phyloP scores from a whole-genome alignment of 1,284 basidiomycete species.

The Ustilago esculenta region DNA sequence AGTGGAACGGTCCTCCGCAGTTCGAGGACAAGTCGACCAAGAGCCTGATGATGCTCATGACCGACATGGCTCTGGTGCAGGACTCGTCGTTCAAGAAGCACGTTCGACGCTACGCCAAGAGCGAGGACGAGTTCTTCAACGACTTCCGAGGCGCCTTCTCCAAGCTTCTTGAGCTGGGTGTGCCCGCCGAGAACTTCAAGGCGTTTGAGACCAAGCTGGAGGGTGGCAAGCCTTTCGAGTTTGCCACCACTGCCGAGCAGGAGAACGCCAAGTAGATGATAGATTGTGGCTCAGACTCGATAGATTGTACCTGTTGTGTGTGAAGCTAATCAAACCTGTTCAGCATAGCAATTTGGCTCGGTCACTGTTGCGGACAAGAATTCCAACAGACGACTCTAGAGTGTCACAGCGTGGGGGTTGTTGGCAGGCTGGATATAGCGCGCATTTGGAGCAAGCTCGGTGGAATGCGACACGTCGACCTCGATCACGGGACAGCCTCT shows the following conservation, averaged over 20 bases:
- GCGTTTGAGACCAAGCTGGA: constrained; percentile 50
- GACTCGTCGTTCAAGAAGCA: constrained; percentile 60
- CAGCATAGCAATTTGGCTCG: too few species aligned
- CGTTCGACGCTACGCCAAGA: constrained; percentile 64
- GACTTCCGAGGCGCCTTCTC: constrained; percentile 58
- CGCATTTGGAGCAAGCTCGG: too few species aligned
- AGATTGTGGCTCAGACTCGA: neutral
- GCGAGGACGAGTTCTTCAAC: constrained; percentile 64
- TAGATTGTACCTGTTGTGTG: neutral
- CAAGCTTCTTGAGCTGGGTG: constrained; percentile 63
- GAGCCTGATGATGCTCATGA: constrained; percentile 83
- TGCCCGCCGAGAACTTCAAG: constrained; percentile 63
- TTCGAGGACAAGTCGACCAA: constrained; percentile 88
- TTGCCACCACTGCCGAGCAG: constrained; percentile 53
- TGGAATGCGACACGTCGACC: too few species aligned
- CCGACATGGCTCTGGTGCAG: constrained; percentile 60
- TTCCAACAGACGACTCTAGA: too few species aligned
- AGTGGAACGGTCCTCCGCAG: constrained; percentile 93
- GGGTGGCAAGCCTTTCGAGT: constrained; percentile 43
- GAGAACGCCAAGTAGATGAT: constrained; percentile 42
- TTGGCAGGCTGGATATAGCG: too few species aligned
- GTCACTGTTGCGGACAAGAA: too few species aligned
- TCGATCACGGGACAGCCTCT: too few species aligned
- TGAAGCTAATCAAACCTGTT: constrained; percentile 6
- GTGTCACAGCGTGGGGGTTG: too few species aligned